Percentiles rank a stretch among this genome's conserved stretches.
Evolutionary conservation across 1,284 basidiomycete genomes (phyloP).

Genomic region (Rhodotorula sp.): DNA sequence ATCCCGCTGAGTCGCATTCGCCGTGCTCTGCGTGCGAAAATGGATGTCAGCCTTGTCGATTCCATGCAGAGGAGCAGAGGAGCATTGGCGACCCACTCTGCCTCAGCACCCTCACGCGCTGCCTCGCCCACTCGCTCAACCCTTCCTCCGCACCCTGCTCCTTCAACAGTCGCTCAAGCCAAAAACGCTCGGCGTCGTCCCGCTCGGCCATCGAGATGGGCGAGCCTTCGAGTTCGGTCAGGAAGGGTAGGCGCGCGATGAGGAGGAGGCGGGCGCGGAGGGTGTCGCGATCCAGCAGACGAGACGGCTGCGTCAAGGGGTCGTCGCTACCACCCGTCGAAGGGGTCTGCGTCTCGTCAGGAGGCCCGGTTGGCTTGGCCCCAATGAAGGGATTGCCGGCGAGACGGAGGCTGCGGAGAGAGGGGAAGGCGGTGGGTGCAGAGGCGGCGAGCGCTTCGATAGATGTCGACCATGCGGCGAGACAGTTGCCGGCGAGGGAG

Average conservation of each 20-base stretch:
- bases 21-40: not conserved
- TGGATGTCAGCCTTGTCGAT: not conserved
- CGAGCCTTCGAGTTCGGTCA: constrained; percentile 65
- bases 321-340: no score
- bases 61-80: not conserved
- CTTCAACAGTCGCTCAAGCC: constrained; percentile 63
- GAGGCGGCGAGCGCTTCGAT: constrained; percentile 70
- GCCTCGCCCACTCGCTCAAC: constrained; percentile 9
- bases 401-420: constrained; percentile 62
- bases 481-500: constrained; percentile 64
- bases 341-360: no score
- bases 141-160: not conserved
- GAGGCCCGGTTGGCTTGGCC: constrained; percentile 46
- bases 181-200: constrained; percentile 82
- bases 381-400: constrained; percentile 65
- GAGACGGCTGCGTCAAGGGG: not conserved
- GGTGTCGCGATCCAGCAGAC: not conserved
- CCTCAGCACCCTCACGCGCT: constrained; percentile 64
- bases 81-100: constrained; percentile 59
- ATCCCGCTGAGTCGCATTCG: not conserved
- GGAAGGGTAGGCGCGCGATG: constrained; percentile 7
- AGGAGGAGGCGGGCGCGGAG: constrained; percentile 3
- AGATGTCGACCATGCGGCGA: constrained; percentile 63
- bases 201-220: constrained; percentile 69
- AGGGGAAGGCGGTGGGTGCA: constrained; percentile 56